Conservation (phyloP, 805 yeast genomes). For the Jamesozyma spencerorum region DNA sequence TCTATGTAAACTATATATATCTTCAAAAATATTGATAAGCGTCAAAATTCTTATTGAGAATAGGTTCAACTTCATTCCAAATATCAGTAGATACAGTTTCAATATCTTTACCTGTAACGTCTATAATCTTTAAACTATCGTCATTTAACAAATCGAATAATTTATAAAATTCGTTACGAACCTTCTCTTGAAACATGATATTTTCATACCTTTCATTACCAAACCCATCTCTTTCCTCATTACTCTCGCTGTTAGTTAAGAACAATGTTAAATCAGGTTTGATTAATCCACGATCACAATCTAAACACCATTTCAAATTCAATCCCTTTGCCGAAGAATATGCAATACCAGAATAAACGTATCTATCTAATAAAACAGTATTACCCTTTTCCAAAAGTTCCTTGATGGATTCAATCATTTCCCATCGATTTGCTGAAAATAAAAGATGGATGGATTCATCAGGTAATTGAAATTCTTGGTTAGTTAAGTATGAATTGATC, state of each 20-base stretch:
- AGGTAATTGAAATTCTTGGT: constrained; percentile 40
- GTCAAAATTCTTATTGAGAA: too few relatives aligned
- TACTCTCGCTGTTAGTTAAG: constrained; percentile 42
- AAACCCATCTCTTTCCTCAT: constrained; percentile 57
- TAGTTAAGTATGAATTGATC: constrained; percentile 63
- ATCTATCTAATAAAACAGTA: constrained; percentile 70
- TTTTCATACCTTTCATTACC: constrained; percentile 93
- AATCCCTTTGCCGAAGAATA: constrained; percentile 81
- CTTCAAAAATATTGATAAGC: too few relatives aligned
- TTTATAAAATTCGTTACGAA: constrained; percentile 47
- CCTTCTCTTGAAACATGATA: constrained; percentile 62
- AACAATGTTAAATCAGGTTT: constrained; percentile 79
- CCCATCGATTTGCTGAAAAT: constrained; percentile 96
- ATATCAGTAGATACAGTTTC: constrained; percentile 39
- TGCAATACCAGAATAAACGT: constrained; percentile 87
- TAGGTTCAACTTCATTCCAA: constrained; percentile 1
- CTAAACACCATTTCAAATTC: constrained; percentile 65
- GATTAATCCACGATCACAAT: constrained; percentile 78
- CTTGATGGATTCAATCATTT: constrained; percentile 43
- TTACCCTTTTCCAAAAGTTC: constrained; percentile 41
- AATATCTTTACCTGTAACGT: constrained; percentile 51
- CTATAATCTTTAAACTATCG: constrained; percentile 36
- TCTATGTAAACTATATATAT: too few relatives aligned
- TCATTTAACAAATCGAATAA: constrained; percentile 34
- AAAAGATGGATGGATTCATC: constrained; percentile 81